Evolutionary conservation across 345 rosid genomes (phyloP), one percentile per base, ranked within the genome.

Genomic region (Kernera saxatilis): DNA sequence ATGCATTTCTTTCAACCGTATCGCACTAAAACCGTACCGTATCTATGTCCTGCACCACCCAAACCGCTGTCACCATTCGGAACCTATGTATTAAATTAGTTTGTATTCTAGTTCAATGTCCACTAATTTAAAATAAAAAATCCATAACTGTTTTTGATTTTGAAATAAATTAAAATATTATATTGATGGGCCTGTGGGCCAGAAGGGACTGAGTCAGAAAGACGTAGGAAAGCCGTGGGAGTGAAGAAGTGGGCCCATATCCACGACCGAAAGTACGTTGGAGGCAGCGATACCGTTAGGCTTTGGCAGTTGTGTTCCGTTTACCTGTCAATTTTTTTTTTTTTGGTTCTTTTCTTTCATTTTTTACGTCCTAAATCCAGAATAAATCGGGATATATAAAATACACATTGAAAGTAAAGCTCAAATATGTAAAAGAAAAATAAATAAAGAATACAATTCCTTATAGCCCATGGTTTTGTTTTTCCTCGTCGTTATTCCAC

Each of bases 301-400:
- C 19, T 64, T 62, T 30, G 75, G 67, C 75, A 63, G 79, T 76
- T 76, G 53, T 70, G n/a, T 70, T 76, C 67, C 67, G 71, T 76
- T 76, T 39, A 39, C 67, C 46, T 39, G 50, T 69, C 70, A 14
- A 37, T 69, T 53, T 41, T 15, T 23, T 10, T 17, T 18, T 0
- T 14, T 14, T 36, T 27, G 6, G 43, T 33, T 35, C 6, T 39
- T 1, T 12, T 18, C 19, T 51, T 49, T 49, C 18, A 9, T 46
- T 27, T 21, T n/a, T 2, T 15, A 60, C 5, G 50, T 40, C 18
- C 22, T 5, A 27, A 39, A 61, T 29, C 43, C 29, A 14, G 23
- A 54, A 72, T 22, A 29, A 35, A 46, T 45, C 5, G 21, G 15
- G n/a, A 52, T 13, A n/a, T 23, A 13, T 17, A 44, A n/a, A n/a